Conservation (phyloP, 176 grass and related monocot genomes). For the Cocos nucifera region DNA sequence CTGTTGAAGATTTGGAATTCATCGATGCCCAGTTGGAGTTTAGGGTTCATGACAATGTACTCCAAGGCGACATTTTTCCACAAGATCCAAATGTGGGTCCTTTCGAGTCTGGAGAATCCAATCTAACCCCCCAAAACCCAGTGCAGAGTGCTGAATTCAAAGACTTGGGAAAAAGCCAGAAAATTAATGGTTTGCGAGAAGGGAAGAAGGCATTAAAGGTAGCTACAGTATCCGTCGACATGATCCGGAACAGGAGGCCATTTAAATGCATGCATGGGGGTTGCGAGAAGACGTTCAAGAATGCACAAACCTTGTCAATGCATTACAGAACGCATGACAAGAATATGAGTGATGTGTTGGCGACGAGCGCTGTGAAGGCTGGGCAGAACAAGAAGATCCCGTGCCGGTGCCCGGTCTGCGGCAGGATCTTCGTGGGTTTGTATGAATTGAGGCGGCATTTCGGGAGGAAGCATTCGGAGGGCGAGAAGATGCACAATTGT, state of each 20-base stretch:
- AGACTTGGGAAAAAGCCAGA: too few species aligned
- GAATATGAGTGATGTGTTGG: background rate
- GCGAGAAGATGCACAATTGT: constrained; percentile 1
- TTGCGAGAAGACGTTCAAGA: constrained; percentile 1
- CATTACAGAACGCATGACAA: background rate
- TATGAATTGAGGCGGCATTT: constrained; percentile 2
- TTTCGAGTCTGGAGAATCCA: too few species aligned
- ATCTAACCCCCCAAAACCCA: too few species aligned
- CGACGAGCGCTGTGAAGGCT: background rate
- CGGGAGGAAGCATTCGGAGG: constrained; percentile 4
- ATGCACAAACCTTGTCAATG: constrained; percentile 1
- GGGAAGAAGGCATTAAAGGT: too few species aligned
- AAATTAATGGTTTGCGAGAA: too few species aligned
- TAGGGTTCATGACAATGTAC: background rate
- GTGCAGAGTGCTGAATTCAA: too few species aligned
- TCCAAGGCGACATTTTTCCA: background rate
- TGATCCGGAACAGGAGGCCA: background rate
- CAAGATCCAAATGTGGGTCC: too few species aligned
- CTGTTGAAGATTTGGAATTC: background rate
- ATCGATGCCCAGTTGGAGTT: background rate
- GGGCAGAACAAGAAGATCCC: constrained; percentile 8
- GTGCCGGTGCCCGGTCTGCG: background rate
- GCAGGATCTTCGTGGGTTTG: background rate
- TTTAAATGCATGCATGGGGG: background rate
- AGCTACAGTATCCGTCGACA: too few species aligned